These are phyloP conservation scores for Leccinum arenicola DNA, from an alignment of 768 basidiomycete species.

Conservation along the genomic window DNA sequence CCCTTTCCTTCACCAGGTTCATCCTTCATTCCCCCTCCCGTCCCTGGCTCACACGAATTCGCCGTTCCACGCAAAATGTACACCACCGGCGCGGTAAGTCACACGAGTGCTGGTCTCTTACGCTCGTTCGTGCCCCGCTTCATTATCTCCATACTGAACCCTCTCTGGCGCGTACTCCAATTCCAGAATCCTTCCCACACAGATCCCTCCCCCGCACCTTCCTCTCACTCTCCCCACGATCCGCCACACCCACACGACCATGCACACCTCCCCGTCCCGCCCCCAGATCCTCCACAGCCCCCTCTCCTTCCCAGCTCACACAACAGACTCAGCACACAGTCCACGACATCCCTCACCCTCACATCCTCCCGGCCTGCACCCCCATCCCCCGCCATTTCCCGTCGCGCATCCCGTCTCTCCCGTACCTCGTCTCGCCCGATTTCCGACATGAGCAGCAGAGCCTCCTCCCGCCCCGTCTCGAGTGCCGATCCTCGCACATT, in stretches of 20 bases:
- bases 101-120: conserved; percentile 21
- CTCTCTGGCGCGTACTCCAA: conserved; percentile 24
- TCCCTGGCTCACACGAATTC: conserved; percentile 66
- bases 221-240: conserved; percentile 29
- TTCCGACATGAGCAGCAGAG: conserved; percentile 16
- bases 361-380: conserved; percentile 58
- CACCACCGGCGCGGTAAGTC: conserved; percentile 31
- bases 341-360: conserved; percentile 28
- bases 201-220: conserved; percentile 21
- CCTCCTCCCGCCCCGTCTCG: conserved; percentile 21
- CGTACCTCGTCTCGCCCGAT: conserved; percentile 25
- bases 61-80: conserved; percentile 40
- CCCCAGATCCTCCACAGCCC: conserved; percentile 3
- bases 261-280: background rate
- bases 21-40: conserved; percentile 66
- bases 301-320: conserved; percentile 2
- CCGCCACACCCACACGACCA: conserved; percentile 23
- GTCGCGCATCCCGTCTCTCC: conserved; percentile 35
- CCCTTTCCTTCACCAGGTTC: conserved; percentile 65
- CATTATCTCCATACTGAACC: conserved; percentile 29
- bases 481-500: background rate
- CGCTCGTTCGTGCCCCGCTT: conserved; percentile 26
- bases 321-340: conserved; percentile 24
- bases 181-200: conserved; percentile 37
- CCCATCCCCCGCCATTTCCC: conserved; percentile 53